Evolutionary conservation across 306 rosid genomes (phyloP).

Genomic region (Potentilla sterilis): DNA sequence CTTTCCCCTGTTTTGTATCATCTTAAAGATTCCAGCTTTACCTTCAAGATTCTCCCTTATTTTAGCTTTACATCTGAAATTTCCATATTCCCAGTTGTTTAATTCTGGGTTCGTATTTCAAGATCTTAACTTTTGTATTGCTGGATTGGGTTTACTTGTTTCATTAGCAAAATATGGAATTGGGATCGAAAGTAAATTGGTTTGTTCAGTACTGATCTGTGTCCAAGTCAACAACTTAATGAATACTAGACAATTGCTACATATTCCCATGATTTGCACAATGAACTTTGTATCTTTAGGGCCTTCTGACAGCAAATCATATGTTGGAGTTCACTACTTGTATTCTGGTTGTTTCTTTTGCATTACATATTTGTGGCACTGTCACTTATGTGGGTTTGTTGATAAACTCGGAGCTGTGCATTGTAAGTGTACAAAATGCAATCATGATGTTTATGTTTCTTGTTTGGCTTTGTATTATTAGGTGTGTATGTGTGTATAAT

Average conservation of each 20-base stretch:
- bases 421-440: not conserved
- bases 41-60: not conserved
- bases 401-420: not conserved
- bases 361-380: not conserved
- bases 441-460: not conserved
- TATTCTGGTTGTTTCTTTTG: not conserved
- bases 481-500: not conserved
- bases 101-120: not conserved
- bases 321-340: not conserved
- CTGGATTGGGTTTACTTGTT: not conserved
- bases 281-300: not conserved
- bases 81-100: not conserved
- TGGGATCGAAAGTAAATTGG: not conserved
- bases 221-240: not conserved
- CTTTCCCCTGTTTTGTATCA: not conserved
- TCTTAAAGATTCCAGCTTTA: not conserved
- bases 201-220: not conserved
- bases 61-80: not conserved
- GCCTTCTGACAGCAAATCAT: not conserved
- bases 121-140: not conserved
- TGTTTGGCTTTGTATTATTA: slow-evolving; percentile 1
- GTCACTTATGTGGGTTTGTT: not conserved
- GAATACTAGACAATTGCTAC: not conserved
- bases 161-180: not conserved
- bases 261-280: not conserved